Percentiles rank a stretch among this genome's conserved stretches.
Evolutionary conservation across 805 yeast species (phyloP).

Genomic region (Wickerhamiella kurtzmanii): DNA sequence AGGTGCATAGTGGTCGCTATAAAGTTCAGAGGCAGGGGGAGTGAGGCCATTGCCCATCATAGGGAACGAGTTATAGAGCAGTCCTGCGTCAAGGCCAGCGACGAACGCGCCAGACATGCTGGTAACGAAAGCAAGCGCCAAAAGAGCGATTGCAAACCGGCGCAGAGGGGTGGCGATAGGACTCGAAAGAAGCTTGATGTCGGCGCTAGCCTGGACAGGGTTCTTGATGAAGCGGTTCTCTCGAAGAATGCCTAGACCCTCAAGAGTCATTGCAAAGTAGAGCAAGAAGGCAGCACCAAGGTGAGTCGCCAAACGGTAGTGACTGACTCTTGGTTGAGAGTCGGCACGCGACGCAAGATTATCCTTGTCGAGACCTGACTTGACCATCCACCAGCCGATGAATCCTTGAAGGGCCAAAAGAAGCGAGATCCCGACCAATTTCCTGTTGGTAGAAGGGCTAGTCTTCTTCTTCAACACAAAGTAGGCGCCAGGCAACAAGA

Average conservation of each 20-base stretch:
- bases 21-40: constrained; percentile 66
- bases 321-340: constrained; percentile 95
- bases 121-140: constrained; percentile 65
- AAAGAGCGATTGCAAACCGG: constrained; percentile 39
- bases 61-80: constrained; percentile 92
- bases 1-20: constrained; percentile 53
- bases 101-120: constrained; percentile 98
- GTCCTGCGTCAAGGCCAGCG: constrained; percentile 96
- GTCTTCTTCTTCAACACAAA: constrained; percentile 57
- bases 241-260: constrained; percentile 71
- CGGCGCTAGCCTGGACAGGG: constrained; percentile 43
- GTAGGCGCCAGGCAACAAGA: constrained; percentile 74
- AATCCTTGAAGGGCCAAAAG: constrained; percentile 87
- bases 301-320: constrained; percentile 86
- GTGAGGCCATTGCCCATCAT: constrained; percentile 71
- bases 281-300: constrained; percentile 82
- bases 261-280: constrained; percentile 79
- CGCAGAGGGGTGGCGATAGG: constrained; percentile 49
- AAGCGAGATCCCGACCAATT: constrained; percentile 58
- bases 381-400: constrained; percentile 99
- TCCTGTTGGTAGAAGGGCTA: constrained; percentile 49
- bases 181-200: constrained; percentile 46
- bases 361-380: constrained; percentile 78
- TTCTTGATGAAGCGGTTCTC: constrained; percentile 57
- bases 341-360: constrained; percentile 57